Evolutionary conservation across 805 yeast genomes (phyloP).

Genomic region (Cyberlindnera nakhonratchasimensis): DNA sequence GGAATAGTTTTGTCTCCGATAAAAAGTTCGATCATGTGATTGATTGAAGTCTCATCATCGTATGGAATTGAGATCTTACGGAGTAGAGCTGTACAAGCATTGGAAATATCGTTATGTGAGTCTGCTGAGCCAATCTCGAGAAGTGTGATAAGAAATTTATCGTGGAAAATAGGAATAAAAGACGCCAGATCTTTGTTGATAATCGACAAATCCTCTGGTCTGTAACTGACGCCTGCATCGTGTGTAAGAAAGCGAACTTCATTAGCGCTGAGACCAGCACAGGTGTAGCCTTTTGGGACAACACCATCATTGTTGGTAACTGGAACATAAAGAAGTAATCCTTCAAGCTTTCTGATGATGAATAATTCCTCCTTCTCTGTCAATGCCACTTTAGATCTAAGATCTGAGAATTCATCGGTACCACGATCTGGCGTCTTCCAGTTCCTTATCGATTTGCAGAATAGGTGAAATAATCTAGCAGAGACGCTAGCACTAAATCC

Average conservation of each 20-base stretch:
- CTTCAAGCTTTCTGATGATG: slow-evolving; percentile 45
- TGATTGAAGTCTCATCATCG: slow-evolving; percentile 45
- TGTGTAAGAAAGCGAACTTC: slow-evolving; percentile 63
- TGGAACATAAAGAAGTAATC: slow-evolving; percentile 57
- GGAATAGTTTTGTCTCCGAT: slow-evolving; percentile 42
- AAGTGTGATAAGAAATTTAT: slow-evolving; percentile 42
- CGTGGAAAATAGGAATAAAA: slow-evolving; percentile 34
- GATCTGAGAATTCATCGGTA: slow-evolving; percentile 37
- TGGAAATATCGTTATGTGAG: slow-evolving; percentile 50
- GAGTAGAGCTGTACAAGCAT: slow-evolving; percentile 47
- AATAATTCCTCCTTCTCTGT: slow-evolving; percentile 41
- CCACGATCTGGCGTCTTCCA: slow-evolving; percentile 52
- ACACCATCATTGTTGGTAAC: slow-evolving; percentile 34
- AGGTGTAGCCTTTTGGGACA: slow-evolving; percentile 42
- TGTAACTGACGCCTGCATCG: slow-evolving; percentile 63
- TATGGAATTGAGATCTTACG: slow-evolving; percentile 49
- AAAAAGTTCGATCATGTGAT: slow-evolving; percentile 44
- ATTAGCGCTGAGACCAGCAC: slow-evolving; percentile 60
- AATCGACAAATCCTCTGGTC: slow-evolving; percentile 41
- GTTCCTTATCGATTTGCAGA: slow-evolving; percentile 48
- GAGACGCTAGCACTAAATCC: slow-evolving; percentile 33
- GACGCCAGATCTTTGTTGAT: slow-evolving; percentile 41
- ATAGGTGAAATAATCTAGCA: slow-evolving; percentile 59
- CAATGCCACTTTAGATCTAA: slow-evolving; percentile 36
- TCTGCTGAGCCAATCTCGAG: slow-evolving; percentile 65